Conservation (phyloP, 2,329 filamentous ascomycete species). For the Emericellopsis atlantica region DNA sequence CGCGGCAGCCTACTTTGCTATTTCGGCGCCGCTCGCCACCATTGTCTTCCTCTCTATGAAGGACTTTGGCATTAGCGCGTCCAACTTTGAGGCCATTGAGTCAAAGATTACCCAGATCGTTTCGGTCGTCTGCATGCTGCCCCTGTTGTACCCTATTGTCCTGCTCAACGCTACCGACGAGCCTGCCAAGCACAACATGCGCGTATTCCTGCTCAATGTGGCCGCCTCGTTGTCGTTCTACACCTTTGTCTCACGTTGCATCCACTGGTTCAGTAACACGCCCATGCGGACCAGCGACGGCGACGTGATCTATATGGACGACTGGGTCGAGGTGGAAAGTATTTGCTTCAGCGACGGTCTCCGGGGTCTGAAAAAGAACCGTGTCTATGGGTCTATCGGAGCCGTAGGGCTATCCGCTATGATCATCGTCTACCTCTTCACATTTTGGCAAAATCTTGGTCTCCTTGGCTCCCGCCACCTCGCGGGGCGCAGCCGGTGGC, state of each 20-base stretch:
- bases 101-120: constrained; percentile 8
- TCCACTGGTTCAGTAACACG: constrained; percentile 4
- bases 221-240: constrained; percentile 9
- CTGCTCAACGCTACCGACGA: constrained; percentile 3
- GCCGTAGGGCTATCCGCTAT: constrained; percentile 3
- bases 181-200: background rate
- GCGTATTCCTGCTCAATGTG: background rate
- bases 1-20: constrained; percentile 10
- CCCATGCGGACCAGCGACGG: no score
- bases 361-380: no score
- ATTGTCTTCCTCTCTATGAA: constrained; percentile 9
- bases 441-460: no score
- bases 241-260: constrained; percentile 11
- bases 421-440: no score
- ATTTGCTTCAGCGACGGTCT: background rate
- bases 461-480: no score
- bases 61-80: constrained; percentile 10
- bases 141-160: constrained; percentile 9
- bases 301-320: background rate
- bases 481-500: no score
- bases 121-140: constrained; percentile 9
- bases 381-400: no score
- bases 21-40: constrained; percentile 9
- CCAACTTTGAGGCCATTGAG: constrained; percentile 10
- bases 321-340: background rate